phyloP scores from a whole-genome alignment of 345 rosid genomes.

The Populus alba region DNA sequence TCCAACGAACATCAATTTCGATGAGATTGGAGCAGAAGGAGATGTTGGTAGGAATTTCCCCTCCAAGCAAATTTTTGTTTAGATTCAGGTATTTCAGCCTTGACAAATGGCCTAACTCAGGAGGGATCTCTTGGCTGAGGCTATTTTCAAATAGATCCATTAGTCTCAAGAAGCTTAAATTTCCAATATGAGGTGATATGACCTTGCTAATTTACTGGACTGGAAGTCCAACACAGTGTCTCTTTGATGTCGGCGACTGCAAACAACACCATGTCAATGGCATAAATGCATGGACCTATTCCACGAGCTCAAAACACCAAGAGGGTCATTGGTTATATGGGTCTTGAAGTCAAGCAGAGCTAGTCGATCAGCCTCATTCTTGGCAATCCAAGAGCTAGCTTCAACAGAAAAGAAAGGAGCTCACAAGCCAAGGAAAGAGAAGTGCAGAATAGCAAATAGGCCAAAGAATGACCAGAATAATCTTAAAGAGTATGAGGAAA shows the following conservation, averaged over 20 bases:
- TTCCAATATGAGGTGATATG: constrained; percentile 17
- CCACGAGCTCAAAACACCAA: constrained; percentile 13
- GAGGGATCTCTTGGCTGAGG: constrained; percentile 1
- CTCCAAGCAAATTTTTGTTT: not conserved
- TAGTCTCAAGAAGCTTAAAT: constrained; percentile 8
- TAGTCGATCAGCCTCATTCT: not conserved
- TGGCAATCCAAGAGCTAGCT: not conserved
- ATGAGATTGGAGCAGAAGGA: constrained; percentile 9
- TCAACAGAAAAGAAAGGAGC: too few relatives aligned
- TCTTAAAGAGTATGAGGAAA: too few relatives aligned
- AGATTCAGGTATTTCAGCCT: not conserved
- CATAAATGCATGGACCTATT: constrained; percentile 14
- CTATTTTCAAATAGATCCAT: constrained; percentile 2
- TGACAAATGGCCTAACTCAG: constrained; percentile 6
- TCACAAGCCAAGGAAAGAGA: too few relatives aligned
- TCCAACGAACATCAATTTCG: rapidly evolving
- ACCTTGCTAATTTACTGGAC: not conserved
- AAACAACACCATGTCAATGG: constrained; percentile 6
- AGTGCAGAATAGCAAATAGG: too few relatives aligned
- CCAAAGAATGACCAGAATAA: too few relatives aligned
- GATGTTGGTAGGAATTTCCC: constrained; percentile 21
- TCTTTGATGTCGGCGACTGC: constrained; percentile 7
- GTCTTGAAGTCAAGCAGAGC: constrained; percentile 2
- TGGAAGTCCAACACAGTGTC: not conserved
- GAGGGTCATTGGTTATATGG: not conserved